These are phyloP conservation scores for Mortierella sp. DNA, from an alignment of 371 early-diverging fungal species.

Conservation along the genomic window DNA sequence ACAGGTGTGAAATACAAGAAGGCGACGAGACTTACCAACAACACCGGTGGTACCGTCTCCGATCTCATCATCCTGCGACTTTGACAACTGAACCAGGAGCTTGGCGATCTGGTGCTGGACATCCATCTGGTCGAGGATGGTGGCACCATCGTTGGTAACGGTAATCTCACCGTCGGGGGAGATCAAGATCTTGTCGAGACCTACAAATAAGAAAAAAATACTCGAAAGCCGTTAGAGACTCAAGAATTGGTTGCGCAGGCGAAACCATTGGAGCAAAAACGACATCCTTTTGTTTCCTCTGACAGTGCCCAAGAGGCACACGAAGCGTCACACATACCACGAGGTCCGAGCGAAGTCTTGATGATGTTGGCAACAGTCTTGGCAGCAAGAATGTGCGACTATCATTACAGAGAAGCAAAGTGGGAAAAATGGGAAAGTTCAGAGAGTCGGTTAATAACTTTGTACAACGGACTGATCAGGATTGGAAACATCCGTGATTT, in stretches of 20 bases:
- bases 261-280: background rate
- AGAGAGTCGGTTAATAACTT: background rate
- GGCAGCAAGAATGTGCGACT: slow-evolving; percentile 98
- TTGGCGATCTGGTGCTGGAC: slow-evolving; percentile 99
- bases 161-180: slow-evolving; percentile 99
- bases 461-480: slow-evolving; percentile 16
- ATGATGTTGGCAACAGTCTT: slow-evolving; percentile 97
- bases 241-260: background rate
- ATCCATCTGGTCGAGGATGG: slow-evolving; percentile 99
- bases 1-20: background rate
- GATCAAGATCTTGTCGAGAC: slow-evolving; percentile 99
- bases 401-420: slow-evolving; percentile 23
- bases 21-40: slow-evolving; percentile 78
- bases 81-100: slow-evolving; percentile 97
- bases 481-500: slow-evolving; percentile 7
- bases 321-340: slow-evolving; percentile 72
- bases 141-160: slow-evolving; percentile 99
- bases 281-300: background rate
- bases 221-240: slow-evolving; percentile 14
- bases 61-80: slow-evolving; percentile 99
- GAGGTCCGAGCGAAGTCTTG: slow-evolving; percentile 99
- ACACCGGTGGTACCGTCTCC: slow-evolving; percentile 99
- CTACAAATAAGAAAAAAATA: slow-evolving; percentile 56
- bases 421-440: background rate
- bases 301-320: background rate